Base-by-base conservation (phyloP, 108 stramenopile genomes). In the Epipyxis sp. region DNA sequence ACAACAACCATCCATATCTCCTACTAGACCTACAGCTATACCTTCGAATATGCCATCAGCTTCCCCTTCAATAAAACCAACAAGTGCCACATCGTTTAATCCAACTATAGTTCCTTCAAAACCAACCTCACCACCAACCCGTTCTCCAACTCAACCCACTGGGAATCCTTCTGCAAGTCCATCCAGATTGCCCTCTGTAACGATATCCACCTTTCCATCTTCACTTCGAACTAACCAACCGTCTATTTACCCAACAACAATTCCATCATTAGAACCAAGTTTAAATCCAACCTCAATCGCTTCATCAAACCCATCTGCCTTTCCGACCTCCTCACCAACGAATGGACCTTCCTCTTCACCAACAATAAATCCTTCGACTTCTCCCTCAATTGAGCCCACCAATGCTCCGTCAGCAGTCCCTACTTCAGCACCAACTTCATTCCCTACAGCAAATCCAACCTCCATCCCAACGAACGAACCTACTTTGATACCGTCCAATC, bases 391-490 rank as follows among this genome's bases (percentile, higher is more conserved):
- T 20, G 25, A 20, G 20, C 54, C 54, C 20, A 57, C 20, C 25
- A 16, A 57, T 20, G 54, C 25, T 16, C 54, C 54, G 25, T 57
- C 54, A 16, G 54, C 25, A 16, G 54, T 57, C 54, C 54, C 54
- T 25, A 57, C 54, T 20, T 57, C 54, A 57, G 54, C 54, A 57
- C 54, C 54, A 57, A 57, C 54, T 57, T 20, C 54, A 57, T 16
- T 25, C 25, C 54, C 54, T 57, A 20, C 54, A 57, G 16, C 20
- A 20, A 25, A 20, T 57, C 54, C 54, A 20, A 20, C 54, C 25
- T 16, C 54, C 25, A 25, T 20, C 16, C 54, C 54, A 16, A 57
- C 20, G 20, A 57, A 57, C 20, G 54, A 57, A 20, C 54, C 54
- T 20, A 57, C 54, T 57, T 57, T 57, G 54, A 57, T 57, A 25